These are phyloP conservation scores for Collybia nuda DNA, from an alignment of 768 basidiomycete genomes.

Conservation along the genomic window DNA sequence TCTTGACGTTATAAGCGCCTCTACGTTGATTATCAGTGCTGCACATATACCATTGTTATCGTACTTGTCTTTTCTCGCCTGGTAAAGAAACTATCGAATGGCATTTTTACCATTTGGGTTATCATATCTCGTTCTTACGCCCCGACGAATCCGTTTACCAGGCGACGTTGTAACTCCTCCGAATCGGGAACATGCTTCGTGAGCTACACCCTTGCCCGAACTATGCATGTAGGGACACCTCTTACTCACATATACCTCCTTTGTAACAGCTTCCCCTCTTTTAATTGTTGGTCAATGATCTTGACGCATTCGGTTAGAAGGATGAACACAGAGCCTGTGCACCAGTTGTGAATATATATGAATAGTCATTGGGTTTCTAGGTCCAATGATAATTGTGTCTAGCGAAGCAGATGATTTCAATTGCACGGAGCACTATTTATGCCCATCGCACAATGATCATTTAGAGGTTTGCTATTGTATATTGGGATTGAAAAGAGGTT, in stretches of 20 bases:
- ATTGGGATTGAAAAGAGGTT: no score
- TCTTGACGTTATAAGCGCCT: no score
- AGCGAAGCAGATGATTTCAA: no score
- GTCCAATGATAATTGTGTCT: no score
- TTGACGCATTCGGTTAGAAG: constrained; percentile 17
- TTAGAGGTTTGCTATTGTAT: no score
- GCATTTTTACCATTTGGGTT: constrained; percentile 41
- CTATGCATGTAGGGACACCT: background rate
- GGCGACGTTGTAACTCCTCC: constrained; percentile 21
- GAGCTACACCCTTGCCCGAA: background rate
- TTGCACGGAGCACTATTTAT: no score
- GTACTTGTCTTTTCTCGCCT: no score
- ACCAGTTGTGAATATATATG: constrained; percentile 1
- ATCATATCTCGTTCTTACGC: constrained; percentile 54
- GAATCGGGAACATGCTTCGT: constrained; percentile 14
- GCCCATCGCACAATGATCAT: no score
- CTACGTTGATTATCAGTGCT: no score
- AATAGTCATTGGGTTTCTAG: no score
- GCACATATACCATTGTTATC: no score
- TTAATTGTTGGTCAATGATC: constrained; percentile 16
- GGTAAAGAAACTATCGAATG: constrained; percentile 2
- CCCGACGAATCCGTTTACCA: constrained; percentile 51
- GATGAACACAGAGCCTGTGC: no score
- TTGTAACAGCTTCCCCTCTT: background rate
- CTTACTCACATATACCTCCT: background rate